Evolutionary conservation across 139 green algal species (phyloP).

Genomic region (Picochlorum sp.): DNA sequence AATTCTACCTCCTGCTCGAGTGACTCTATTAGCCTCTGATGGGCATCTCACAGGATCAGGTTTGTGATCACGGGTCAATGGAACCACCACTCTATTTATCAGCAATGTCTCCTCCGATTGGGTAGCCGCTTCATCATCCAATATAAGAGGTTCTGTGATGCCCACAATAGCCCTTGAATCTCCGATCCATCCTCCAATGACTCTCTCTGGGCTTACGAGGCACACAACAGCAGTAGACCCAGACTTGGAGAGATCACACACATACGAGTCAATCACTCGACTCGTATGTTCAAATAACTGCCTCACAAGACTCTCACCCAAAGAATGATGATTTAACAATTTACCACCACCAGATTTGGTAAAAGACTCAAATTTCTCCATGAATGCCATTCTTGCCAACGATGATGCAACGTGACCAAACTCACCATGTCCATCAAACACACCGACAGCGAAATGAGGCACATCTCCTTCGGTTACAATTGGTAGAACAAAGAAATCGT

Average conservation of each 20-base stretch:
- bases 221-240: constrained; percentile 31
- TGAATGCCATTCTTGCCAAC: constrained; percentile 18
- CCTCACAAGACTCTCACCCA: background rate
- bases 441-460: constrained; percentile 17
- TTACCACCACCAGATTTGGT: background rate
- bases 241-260: constrained; percentile 22
- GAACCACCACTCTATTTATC: constrained; percentile 4
- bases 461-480: background rate
- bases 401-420: constrained; percentile 11
- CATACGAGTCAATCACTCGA: background rate
- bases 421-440: constrained; percentile 40
- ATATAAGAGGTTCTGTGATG: constrained; percentile 1
- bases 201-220: constrained; percentile 14
- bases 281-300: too few species aligned
- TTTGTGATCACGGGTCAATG: constrained; percentile 52
- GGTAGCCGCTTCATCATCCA: background rate
- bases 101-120: background rate
- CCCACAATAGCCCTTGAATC: constrained; percentile 49
- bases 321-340: background rate
- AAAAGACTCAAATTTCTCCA: background rate
- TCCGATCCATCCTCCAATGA: constrained; percentile 41
- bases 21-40: constrained; percentile 31
- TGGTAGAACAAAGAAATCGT: constrained; percentile 32
- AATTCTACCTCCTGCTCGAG: constrained; percentile 35
- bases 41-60: constrained; percentile 25